These are phyloP conservation scores for Suillus spraguei DNA, from an alignment of 768 basidiomycete genomes.

Conservation along the genomic window DNA sequence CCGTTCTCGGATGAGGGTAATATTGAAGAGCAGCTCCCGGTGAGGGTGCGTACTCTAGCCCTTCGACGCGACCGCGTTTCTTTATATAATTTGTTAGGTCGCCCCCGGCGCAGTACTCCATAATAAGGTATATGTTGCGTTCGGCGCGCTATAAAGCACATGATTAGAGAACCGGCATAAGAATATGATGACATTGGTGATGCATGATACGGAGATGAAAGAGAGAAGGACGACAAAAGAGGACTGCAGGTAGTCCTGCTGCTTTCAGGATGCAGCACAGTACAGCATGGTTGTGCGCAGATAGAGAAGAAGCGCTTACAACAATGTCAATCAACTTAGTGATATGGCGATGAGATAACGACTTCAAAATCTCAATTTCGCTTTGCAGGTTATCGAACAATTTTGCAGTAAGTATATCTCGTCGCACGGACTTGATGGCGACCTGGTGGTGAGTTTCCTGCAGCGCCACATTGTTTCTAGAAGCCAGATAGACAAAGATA, in stretches of 20 bases:
- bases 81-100: conserved; percentile 97
- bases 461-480: conserved; percentile 6
- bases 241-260: neutral
- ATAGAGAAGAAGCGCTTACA: conserved; percentile 45
- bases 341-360: conserved; percentile 89
- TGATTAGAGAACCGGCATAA: conserved; percentile 11
- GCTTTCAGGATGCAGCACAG: neutral
- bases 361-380: conserved; percentile 96
- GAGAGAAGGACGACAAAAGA: neutral
- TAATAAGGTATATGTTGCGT: conserved; percentile 88
- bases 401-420: conserved; percentile 85
- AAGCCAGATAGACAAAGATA: neutral
- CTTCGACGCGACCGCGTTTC: conserved; percentile 92
- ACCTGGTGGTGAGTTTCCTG: conserved; percentile 80
- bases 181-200: neutral
- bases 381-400: conserved; percentile 97
- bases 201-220: neutral
- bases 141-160: conserved; percentile 58
- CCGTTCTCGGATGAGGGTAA: conserved; percentile 89
- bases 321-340: conserved; percentile 93
- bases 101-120: conserved; percentile 96
- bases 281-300: neutral
- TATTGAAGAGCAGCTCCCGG: conserved; percentile 74
- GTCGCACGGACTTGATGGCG: conserved; percentile 94
- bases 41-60: conserved; percentile 77